These are phyloP conservation scores for Puccinia hordei DNA, from an alignment of 1,284 basidiomycete genomes.

Conservation along the genomic window DNA sequence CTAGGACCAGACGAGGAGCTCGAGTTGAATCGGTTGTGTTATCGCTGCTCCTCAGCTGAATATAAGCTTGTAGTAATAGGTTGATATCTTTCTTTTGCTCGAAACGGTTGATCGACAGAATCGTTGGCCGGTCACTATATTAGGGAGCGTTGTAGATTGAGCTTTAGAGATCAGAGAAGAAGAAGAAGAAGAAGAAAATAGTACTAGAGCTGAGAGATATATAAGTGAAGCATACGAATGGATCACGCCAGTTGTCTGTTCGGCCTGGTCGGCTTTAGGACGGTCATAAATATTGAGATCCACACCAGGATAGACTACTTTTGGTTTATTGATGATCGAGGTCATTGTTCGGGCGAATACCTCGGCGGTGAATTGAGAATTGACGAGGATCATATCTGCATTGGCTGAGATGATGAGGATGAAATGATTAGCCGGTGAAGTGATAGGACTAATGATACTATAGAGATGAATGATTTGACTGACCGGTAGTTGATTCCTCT, in stretches of 20 bases:
- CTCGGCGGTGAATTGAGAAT: too few relatives aligned
- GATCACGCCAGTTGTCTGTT: not conserved
- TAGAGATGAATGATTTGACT: constrained; percentile 55
- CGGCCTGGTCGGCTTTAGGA: constrained; percentile 10
- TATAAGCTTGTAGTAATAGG: constrained; percentile 79
- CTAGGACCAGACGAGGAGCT: constrained; percentile 52
- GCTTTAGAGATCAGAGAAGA: not conserved
- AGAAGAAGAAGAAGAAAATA: not conserved
- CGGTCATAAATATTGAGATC: constrained; percentile 66
- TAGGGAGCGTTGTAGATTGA: constrained; percentile 70
- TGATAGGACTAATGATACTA: not conserved
- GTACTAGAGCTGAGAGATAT: too few relatives aligned
- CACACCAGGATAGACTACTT: too few relatives aligned
- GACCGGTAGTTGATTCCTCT: constrained; percentile 86
- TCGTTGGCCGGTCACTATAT: too few relatives aligned
- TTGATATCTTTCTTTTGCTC: constrained; percentile 91
- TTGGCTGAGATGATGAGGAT: constrained; percentile 57
- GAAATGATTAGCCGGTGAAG: not conserved
- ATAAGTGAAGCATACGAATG: not conserved
- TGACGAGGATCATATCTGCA: too few relatives aligned
- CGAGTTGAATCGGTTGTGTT: constrained; percentile 14
- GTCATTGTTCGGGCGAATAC: too few relatives aligned
- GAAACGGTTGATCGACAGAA: constrained; percentile 93
- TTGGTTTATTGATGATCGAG: too few relatives aligned
- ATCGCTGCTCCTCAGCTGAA: constrained; percentile 55